Evolutionary conservation across 345 rosid species (phyloP).

Genomic region (Lumnitzera littorea): DNA sequence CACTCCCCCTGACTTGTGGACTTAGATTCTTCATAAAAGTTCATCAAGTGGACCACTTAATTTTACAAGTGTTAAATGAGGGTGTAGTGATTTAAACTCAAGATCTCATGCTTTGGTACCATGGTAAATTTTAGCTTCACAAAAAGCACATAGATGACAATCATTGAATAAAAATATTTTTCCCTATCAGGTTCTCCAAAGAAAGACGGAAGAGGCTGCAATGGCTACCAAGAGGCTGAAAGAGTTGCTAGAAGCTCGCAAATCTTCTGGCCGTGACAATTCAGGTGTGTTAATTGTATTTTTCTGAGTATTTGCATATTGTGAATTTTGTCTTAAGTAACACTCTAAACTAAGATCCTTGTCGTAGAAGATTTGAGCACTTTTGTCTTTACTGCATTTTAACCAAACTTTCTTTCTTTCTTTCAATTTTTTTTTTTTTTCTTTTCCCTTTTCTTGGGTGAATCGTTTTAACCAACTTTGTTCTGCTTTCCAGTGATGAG

Average conservation of each 20-base stretch:
- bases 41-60: no score
- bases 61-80: no score
- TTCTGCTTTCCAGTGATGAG: constrained; percentile 43
- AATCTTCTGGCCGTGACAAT: constrained; percentile 73
- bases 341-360: constrained; percentile 4
- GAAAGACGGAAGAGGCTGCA: constrained; percentile 99
- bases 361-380: constrained; percentile 4
- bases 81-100: no score
- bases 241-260: constrained; percentile 95
- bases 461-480: constrained; percentile 8
- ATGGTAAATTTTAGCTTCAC: no score
- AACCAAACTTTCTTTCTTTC: constrained; percentile 2
- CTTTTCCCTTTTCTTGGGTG: no score
- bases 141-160: neutral
- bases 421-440: no score
- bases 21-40: no score
- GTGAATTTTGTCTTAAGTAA: neutral
- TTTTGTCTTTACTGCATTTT: constrained; percentile 18
- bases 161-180: constrained; percentile 9
- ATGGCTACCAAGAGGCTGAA: constrained; percentile 96
- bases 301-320: neutral
- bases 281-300: constrained; percentile 31
- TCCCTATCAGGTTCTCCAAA: constrained; percentile 79
- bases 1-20: no score
- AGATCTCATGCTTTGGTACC: no score